Base-by-base conservation (phyloP, 257 asterid species). In the Marsdenia floribunda region DNA sequence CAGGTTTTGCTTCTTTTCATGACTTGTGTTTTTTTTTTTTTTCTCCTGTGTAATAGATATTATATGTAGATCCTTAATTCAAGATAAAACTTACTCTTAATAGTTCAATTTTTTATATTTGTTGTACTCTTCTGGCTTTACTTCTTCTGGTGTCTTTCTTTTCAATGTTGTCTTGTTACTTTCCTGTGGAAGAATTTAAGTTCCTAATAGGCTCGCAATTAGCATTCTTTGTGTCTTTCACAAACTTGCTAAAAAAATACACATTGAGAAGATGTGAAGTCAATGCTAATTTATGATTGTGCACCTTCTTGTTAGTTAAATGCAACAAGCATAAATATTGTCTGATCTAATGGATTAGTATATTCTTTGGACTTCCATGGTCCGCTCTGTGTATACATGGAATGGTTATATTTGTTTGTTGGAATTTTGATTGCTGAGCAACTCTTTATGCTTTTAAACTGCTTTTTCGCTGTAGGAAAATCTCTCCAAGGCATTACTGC, bases 1-100 rank as follows among this genome's bases (percentile, higher is more conserved):
- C 91, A 92, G 98, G 97, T 92, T 80, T 74, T 70, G 50, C 50
- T 65, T 77, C 81, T 72, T 58, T 65, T 63, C 76, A 4, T 50
- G 60, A 58, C 55, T 66, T 76, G 68, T 71, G n/a, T n/a, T n/a
- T 47, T 22, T 46, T 71, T 37, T 55, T 61, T 57, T 38, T 71
- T 46, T 75, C n/a, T 64, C 35, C 11, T 6, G 13, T 8, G 1
- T 52, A 14, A 5, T 22, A 24, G 37, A 44, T 75, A 33, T 65
- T 46, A 16, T 37, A 57, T 29, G 19, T 24, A 6, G 63, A 29
- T 60, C 0, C 55, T 26, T 73, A 18, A n/a, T 7, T 26, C 19
- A 68, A 67, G 68, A 35, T 35, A 54, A 37, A 53, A 19, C n/a
- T 44, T 11, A 38, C 61, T 19, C 4, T 68, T 54, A 22, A 49